Evolutionary conservation across 331 rosid species (phyloP).

Genomic region (Erythrophleum ivorense): DNA sequence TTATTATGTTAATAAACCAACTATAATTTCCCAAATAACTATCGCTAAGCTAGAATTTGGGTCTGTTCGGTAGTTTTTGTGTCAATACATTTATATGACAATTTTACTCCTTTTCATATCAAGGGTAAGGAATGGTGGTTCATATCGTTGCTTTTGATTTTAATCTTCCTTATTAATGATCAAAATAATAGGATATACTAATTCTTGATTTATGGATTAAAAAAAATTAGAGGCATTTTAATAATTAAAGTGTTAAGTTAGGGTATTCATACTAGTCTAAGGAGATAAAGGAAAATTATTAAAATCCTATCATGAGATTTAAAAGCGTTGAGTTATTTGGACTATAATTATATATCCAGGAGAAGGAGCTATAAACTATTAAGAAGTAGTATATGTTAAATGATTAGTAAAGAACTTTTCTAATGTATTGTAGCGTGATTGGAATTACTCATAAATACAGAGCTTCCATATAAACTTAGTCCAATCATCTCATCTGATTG

Average conservation of each 20-base stretch:
- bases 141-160: slow-evolving; percentile 7
- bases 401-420: slow-evolving; percentile 4
- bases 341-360: neutral
- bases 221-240: neutral
- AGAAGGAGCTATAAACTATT: neutral
- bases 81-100: neutral
- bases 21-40: neutral
- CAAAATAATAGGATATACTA: slow-evolving; percentile 1
- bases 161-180: neutral
- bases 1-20: neutral
- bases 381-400: neutral
- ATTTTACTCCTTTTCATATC: neutral
- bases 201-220: neutral
- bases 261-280: slow-evolving; percentile 3
- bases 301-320: neutral
- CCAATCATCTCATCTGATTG: neutral
- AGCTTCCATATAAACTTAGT: neutral
- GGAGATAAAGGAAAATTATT: slow-evolving; percentile 11
- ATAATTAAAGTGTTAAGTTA: slow-evolving; percentile 15
- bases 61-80: neutral
- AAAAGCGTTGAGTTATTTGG: neutral
- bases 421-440: neutral
- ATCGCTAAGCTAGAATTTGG: neutral
- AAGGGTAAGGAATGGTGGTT: neutral
- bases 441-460: neutral